Base-by-base conservation (phyloP, 306 rosid genomes). In the Dryas octopetala region DNA sequence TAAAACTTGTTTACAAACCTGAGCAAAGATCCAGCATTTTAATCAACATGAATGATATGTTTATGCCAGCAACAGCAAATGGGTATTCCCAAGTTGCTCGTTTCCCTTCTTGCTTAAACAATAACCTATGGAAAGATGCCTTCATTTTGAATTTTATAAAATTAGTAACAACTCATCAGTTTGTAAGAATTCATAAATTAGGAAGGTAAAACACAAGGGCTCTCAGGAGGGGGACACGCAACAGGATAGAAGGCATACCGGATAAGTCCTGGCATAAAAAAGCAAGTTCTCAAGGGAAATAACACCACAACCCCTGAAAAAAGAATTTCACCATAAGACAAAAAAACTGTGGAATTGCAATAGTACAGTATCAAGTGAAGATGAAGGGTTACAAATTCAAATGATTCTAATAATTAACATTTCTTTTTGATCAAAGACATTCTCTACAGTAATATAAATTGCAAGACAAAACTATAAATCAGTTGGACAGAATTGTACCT, bases 1-100 rank as follows among this genome's bases (percentile, higher is more conserved):
- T 11, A 11, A 70, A 72, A 66, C 9, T 70, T 64, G 46, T 65
- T 26, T 60, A 60, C 88, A 51, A 63, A 95, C 99, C 97, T 66
- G 92, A 77, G 77, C 59, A 80, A 57, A 95, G 82, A 81, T 95
- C 99, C 85, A 95, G 83, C 97, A 95, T 89, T 81, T 84, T 91
- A 77, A 89, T 89, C 85, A 95, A 76, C 99, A 95, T 95, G 80
- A 82, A 92, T 40, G 99, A 86, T 70, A 95, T 78, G 63, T 95
- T 95, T 58, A 92, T 86, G 82, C 99, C 99, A 40, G 99, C 99
- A 79, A 84, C 99, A 68, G 97, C 97, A 78, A 95, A 95, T 19
- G 99, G 99, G 78, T 95, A 95, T 78, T 95, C 99, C 97, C 97
- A 95, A n/a, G 84, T 87, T 66, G 97, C 97, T 74, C 97, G 88